Conservation (phyloP, 371 early-diverging fungal species). For the Blastocladiella emersonii region DNA sequence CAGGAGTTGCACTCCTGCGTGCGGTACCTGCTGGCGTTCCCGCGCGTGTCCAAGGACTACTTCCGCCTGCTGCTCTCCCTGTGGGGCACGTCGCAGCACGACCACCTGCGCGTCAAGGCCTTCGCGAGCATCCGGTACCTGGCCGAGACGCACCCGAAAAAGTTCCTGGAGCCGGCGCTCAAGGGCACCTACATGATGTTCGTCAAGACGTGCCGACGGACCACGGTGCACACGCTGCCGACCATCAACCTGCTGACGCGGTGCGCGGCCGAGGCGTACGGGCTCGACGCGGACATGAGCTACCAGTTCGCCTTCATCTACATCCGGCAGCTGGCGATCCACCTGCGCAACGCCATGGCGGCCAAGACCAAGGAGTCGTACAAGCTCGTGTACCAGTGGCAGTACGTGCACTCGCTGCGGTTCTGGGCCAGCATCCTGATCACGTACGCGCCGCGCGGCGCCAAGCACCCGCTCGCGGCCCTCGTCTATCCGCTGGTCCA, state of each 20-base stretch:
- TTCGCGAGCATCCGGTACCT: constrained; percentile 68
- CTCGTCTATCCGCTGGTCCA: constrained; percentile 84
- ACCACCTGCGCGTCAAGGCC: constrained; percentile 46
- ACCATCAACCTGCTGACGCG: constrained; percentile 73
- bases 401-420: constrained; percentile 73
- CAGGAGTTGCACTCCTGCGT: constrained; percentile 60
- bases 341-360: constrained; percentile 69
- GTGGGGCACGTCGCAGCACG: constrained; percentile 5
- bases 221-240: constrained; percentile 64
- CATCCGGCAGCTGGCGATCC: constrained; percentile 80
- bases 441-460: constrained; percentile 39
- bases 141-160: constrained; percentile 20
- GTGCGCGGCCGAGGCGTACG: constrained; percentile 73
- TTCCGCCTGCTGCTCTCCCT: constrained; percentile 39
- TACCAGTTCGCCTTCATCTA: constrained; percentile 87
- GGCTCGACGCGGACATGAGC: constrained; percentile 50
- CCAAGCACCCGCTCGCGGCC: constrained; percentile 46
- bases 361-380: constrained; percentile 63
- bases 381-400: constrained; percentile 85
- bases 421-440: constrained; percentile 74
- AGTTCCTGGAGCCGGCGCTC: constrained; percentile 33
- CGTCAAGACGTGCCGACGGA: constrained; percentile 56
- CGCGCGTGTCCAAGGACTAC: constrained; percentile 57
- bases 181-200: constrained; percentile 69
- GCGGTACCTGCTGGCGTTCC: constrained; percentile 64